Evolutionary conservation across 805 yeast genomes (phyloP), one percentile per base, ranked within the genome.

Genomic region (Starmerella khaoyaiensis): DNA sequence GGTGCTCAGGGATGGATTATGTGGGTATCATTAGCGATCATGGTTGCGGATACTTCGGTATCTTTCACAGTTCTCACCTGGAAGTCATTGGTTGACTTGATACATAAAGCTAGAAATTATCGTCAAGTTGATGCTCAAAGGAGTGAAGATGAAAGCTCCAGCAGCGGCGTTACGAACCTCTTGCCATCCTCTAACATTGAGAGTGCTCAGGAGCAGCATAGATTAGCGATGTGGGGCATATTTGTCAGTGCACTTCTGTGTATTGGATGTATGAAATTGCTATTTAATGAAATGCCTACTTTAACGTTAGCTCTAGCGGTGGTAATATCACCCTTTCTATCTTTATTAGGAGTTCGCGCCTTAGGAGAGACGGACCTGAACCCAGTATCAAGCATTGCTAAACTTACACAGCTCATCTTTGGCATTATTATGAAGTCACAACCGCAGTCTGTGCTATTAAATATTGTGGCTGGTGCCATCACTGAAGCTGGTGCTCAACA

Each of bases 401-500:
- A 87, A 59, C 62, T 87, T 21, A 86, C 96, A 1, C 98, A 87
- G 56, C 63, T 87, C 33, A 58, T 90, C 2, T 83, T 90, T 58
- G 94, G 96, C 0, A 53, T 83, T 10, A 65, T 87, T 5, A 68
- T 84, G 19, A 94, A 94, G 0, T 64, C 65, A 22, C 79, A 76
- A 40, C 93, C 93, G 1, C 84, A 93, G 2, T 72, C 83, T 9
- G 82, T 90, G 4, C 61, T 87, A 28, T 74, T 83, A 31, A 90
- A 87, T 54, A 63, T 87, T 33, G 79, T 87, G 1, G 94, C 96
- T 4, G 98, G 98, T 14, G 98, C 95, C 11, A 76, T 87, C 28
- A 93, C 97, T 1, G 98, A 87, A 61, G 96, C 97, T 0, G 97
- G 97, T 7, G 95, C 98, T 2, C 97, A 90, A 61, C 98, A 87